These are phyloP conservation scores for Spinacia oleracea DNA, from an alignment of 179 eudicot species.

Conservation along the genomic window DNA sequence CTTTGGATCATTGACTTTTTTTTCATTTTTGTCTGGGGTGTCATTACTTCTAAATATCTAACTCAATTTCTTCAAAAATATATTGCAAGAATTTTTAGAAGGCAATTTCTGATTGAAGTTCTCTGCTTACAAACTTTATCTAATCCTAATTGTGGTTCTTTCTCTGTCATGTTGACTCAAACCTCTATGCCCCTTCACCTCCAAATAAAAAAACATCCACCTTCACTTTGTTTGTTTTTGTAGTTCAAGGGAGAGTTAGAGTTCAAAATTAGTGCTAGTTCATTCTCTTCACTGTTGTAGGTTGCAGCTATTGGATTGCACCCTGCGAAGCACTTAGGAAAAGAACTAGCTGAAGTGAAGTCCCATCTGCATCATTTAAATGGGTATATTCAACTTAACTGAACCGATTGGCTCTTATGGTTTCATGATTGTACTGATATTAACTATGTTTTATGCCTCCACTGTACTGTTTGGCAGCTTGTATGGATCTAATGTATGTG, in stretches of 20 bases:
- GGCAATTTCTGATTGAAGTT: not conserved
- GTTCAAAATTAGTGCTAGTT: not conserved
- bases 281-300: slow-evolving; percentile 36
- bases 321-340: slow-evolving; percentile 89
- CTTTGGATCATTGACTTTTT: not conserved
- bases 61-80: not conserved
- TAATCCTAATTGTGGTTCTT: not conserved
- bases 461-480: slow-evolving; percentile 44
- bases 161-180: not conserved
- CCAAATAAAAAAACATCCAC: not conserved
- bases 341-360: slow-evolving; percentile 61
- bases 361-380: slow-evolving; percentile 73
- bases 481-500: slow-evolving; percentile 94
- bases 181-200: not conserved
- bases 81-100: not conserved
- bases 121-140: not conserved
- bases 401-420: not conserved
- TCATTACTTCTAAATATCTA: not conserved
- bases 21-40: not conserved
- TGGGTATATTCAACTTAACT: slow-evolving; percentile 43
- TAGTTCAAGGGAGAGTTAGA: not conserved
- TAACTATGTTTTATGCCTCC: not conserved
- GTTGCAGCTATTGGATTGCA: slow-evolving; percentile 96
- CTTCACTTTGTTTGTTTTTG: not conserved
- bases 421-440: slow-evolving; percentile 3